Evolutionary conservation across 176 grass and related monocot species (phyloP).

Genomic region (Poa annua): DNA sequence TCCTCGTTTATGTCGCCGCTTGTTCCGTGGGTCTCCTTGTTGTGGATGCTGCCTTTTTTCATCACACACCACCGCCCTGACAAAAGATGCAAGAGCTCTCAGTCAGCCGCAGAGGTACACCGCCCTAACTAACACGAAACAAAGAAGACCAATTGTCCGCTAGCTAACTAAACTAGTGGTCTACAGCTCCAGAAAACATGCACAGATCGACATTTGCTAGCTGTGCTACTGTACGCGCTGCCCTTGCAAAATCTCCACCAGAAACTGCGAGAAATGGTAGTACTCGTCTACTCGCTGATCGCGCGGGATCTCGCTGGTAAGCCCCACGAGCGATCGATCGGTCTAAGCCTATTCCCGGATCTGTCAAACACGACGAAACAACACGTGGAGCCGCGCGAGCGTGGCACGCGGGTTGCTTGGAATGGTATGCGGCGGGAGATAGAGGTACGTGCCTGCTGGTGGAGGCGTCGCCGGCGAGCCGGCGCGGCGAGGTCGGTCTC

Average conservation of each 20-base stretch:
- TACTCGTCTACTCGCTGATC: not conserved
- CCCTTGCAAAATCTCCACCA: not conserved
- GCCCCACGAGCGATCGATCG: not conserved
- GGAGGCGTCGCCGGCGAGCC: constrained; percentile 12
- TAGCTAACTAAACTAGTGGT: not conserved
- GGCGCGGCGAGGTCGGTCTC: constrained; percentile 23
- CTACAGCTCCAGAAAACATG: not conserved
- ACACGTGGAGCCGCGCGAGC: not conserved
- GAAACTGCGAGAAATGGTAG: not conserved
- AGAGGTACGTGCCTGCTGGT: not conserved
- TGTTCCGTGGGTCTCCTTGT: constrained; percentile 74
- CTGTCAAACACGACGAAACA: constrained; percentile 9
- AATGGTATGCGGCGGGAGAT: not conserved
- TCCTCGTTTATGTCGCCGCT: constrained; percentile 55
- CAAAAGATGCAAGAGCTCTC: not conserved
- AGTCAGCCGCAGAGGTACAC: not conserved
- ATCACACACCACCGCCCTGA: constrained; percentile 1
- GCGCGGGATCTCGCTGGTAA: not conserved
- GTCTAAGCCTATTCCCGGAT: constrained; percentile 20
- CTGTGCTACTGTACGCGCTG: not conserved
- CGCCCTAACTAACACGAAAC: not conserved
- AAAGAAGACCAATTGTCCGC: not conserved
- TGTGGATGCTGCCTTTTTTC: constrained; percentile 47
- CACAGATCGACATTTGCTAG: not conserved
- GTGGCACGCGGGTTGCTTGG: not conserved